Base-by-base conservation (phyloP, 2,329 filamentous ascomycete genomes). In the Hirsutella minnesotensis region DNA sequence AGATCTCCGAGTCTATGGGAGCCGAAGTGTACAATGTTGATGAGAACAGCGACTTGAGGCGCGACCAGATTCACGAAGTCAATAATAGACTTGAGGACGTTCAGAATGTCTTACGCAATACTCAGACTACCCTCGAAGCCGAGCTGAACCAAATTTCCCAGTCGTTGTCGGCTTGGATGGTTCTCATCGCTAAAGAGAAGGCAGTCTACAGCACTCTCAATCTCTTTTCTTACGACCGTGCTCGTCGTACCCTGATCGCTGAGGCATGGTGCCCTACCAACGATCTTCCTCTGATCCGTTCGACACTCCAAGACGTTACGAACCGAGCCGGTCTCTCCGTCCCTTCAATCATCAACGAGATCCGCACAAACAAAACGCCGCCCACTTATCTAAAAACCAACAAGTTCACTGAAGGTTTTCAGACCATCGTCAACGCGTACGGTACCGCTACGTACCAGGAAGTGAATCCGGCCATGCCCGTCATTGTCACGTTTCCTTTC, bases 401-500 rank as follows among this genome's bases (percentile, higher is more conserved):
- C 73, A 95, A 90, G 65, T 96, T 96, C 60, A 98, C 94, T 3
- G 83, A 95, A 56, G 92, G 83, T 20, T 98, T 98, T 71, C 92
- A 98, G 66, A 96, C 90, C 45, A 98, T 98, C 61, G 94, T 98
- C 62, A 90, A 98, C 56, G 92, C 94, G 22, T 98, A 98, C 58
- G 94, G 92, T 58, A 95, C 92, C 35, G 86, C 92, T 47, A 96
- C 94, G 51, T 98, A 98, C 66, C 85, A 85, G 53, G 92, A 98
- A 67, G 85, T 95, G 62, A 98, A 98, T 66, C 92, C 92, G 44
- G 90, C 88, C 48, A 75, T 98, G 19, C 90, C 90, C 31, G 92
- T 94, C 41, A 88, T 96, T 52, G 82, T 98, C 49, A 98, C 92
- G 5, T 98, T 98, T 66, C 92, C 94, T n/a, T 98, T 98, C 72